Evolutionary conservation across 192 early-diverging fungal species (phyloP).

Genomic region (Umbelopsis vinacea): DNA sequence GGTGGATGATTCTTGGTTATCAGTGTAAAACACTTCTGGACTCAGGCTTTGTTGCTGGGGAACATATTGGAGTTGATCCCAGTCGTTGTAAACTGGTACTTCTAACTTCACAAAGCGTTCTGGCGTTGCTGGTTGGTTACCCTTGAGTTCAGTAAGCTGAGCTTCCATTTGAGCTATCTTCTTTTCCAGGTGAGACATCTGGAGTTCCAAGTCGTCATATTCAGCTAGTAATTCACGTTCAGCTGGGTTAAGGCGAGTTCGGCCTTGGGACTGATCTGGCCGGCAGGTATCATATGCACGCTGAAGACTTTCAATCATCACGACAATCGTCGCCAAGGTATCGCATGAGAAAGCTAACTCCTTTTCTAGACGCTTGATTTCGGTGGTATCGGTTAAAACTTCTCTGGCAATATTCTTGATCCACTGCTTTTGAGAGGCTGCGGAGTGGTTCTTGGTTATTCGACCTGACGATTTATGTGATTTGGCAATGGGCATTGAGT

Average conservation of each 20-base stretch:
- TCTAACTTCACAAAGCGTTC: background rate
- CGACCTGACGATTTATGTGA: constrained; percentile 3
- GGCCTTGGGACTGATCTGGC: constrained; percentile 26
- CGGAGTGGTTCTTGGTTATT: background rate
- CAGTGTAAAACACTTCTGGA: background rate
- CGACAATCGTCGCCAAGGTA: constrained; percentile 35
- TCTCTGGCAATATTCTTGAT: background rate
- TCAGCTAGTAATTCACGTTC: constrained; percentile 42
- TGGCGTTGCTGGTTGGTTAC: background rate
- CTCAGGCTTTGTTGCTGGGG: background rate
- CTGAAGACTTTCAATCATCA: constrained; percentile 38
- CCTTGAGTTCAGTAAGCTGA: background rate
- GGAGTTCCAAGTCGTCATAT: constrained; percentile 42
- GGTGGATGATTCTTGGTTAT: background rate
- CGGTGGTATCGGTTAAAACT: background rate
- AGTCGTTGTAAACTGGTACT: background rate
- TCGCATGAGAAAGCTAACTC: constrained; percentile 39
- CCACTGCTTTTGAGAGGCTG: background rate
- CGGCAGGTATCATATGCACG: constrained; percentile 32
- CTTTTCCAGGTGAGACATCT: constrained; percentile 40
- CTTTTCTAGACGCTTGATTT: constrained; percentile 31
- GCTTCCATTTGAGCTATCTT: constrained; percentile 29
- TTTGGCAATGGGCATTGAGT: background rate
- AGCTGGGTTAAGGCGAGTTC: constrained; percentile 31
- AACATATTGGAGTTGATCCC: background rate